Evolutionary conservation across 345 rosid genomes (phyloP), one percentile per base, ranked within the genome.

Genomic region (Xanthoceras sorbifolium): DNA sequence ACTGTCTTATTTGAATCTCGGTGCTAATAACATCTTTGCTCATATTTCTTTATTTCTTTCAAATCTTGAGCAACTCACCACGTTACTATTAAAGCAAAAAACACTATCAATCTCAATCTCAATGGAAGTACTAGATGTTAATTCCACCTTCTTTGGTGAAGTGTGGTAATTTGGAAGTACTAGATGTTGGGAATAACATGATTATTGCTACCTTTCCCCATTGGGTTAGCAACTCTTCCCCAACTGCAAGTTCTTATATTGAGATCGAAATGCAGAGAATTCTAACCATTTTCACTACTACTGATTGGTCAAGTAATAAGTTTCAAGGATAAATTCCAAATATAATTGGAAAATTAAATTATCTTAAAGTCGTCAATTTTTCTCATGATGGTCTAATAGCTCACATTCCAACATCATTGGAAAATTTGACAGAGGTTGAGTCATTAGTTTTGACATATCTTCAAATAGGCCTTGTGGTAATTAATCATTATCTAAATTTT

Each of bases 251-350:
- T 69, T 10, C 73, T 69, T 28, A 0, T 17, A 78, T 5, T 23
- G 2, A 28, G 9, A 9, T 55, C 15, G 10, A 14, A 18, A 0
- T 72, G 15, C 44, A 10, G 74, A 65, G 22, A 67, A 76, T 76
- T 20, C 42, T 60, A 2, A 36, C 23, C 12, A 15, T 59, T 38
- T 42, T 80, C 12, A n/a, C 46, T 1, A 55, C 71, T 1, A 36
- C 67, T 26, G 74, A 80, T 67, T 72, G 76, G 34, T 76, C 77
- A 11, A 66, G 42, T 15, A 80, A 80, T 23, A 10, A 4, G 18
- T 79, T 79, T 42, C 29, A 57, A 70, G 79, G 76, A 15, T 22
- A 2, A 18, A 71, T 80, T 72, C 73, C 79, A 28, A 31, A 59
- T 7, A n/a, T 5, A 26, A 20, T 76, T 50, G 83, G 80, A 6